Conservation (phyloP, 2,329 filamentous ascomycete species). For the Colletotrichum cordylinicola region DNA sequence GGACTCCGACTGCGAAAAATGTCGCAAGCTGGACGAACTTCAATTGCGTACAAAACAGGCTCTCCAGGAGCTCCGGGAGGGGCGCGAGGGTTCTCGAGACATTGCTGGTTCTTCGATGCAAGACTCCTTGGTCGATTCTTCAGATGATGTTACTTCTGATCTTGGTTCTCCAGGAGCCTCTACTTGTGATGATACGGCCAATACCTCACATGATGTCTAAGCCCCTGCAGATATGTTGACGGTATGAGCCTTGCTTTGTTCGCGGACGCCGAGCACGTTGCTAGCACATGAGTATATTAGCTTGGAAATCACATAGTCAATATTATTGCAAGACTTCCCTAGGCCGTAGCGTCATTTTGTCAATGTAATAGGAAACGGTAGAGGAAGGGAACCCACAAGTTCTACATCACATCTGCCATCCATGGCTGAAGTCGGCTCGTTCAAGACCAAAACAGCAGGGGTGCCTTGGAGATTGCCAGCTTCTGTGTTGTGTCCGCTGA, state of each 20-base stretch:
- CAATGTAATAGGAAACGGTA: neutral
- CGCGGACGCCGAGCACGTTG: neutral
- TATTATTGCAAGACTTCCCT: neutral
- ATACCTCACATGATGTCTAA: neutral
- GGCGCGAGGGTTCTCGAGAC: neutral
- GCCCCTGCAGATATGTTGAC: neutral
- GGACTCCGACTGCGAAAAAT: neutral
- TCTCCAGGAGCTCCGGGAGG: neutral
- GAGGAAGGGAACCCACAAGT: neutral
- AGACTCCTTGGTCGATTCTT: slow-evolving; percentile 28
- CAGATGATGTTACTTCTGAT: neutral
- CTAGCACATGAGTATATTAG: neutral
- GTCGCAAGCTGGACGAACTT: slow-evolving; percentile 1
- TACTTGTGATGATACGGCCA: neutral
- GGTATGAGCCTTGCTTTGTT: neutral
- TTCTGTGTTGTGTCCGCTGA: slow-evolving; percentile 11
- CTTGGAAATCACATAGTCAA: neutral
- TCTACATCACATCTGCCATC: slow-evolving; percentile 64
- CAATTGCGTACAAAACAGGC: neutral
- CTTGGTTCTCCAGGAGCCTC: neutral
- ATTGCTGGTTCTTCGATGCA: slow-evolving; percentile 24
- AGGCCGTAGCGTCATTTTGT: neutral
- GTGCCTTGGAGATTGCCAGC: neutral
- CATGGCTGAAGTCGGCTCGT: slow-evolving; percentile 77
- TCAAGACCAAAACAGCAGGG: slow-evolving; percentile 54